Percentiles rank a stretch among this genome's conserved stretches.
phyloP scores from a whole-genome alignment of 2,329 filamentous ascomycete genomes.

The Gremmenia infestans region DNA sequence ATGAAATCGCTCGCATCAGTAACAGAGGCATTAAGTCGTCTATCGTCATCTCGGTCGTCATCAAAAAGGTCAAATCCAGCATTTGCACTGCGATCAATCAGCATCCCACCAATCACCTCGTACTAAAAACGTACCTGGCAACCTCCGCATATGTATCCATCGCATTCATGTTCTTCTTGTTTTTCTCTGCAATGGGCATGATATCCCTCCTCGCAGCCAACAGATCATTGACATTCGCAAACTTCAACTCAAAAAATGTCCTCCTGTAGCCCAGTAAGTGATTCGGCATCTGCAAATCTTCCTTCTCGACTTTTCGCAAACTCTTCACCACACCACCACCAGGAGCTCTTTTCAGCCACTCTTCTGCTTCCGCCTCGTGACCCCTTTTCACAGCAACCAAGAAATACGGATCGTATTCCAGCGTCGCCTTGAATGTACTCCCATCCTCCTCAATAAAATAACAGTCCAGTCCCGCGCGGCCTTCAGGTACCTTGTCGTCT shows the following conservation, averaged over 20 bases:
- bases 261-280: conserved; percentile 87
- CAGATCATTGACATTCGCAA: conserved; percentile 82
- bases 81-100: conserved; percentile 51
- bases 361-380: conserved; percentile 87
- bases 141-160: conserved; percentile 99
- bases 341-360: conserved; percentile 78
- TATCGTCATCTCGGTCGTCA: conserved; percentile 73
- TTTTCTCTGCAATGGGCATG: conserved; percentile 89
- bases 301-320: conserved; percentile 76
- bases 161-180: conserved; percentile 90
- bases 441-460: conserved; percentile 90
- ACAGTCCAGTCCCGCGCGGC: conserved; percentile 86
- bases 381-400: conserved; percentile 84
- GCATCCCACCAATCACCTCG: not conserved
- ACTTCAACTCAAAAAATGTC: conserved; percentile 81
- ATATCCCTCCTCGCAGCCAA: conserved; percentile 79
- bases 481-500: conserved; percentile 77
- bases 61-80: conserved; percentile 94
- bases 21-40: conserved; percentile 69
- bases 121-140: conserved; percentile 58
- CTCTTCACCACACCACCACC: conserved; percentile 78
- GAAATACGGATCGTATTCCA: conserved; percentile 97
- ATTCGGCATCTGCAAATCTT: conserved; percentile 92
- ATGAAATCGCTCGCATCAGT: conserved; percentile 94
- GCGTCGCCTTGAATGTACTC: conserved; percentile 86